Evolutionary conservation across 2,329 filamentous ascomycete species (phyloP).

Genomic region (Xylaria digitata): DNA sequence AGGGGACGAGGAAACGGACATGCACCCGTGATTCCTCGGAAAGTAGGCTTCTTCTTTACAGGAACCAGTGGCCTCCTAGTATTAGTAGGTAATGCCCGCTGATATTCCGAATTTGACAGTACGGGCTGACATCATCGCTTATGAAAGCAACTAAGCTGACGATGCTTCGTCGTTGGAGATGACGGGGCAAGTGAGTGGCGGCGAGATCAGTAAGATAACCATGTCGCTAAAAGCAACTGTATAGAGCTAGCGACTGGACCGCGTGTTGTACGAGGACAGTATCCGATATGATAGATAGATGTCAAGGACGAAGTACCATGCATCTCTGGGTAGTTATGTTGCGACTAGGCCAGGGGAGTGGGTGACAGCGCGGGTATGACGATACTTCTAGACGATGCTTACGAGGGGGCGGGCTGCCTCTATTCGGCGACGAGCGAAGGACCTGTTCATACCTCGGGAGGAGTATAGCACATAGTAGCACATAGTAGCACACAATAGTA

Average conservation of each 20-base stretch:
- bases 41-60: not conserved
- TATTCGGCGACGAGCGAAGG: conserved; percentile 18
- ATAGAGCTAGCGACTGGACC: not conserved
- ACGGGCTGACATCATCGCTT: conserved; percentile 13
- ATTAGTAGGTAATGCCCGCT: not conserved
- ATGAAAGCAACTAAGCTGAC: conserved; percentile 7
- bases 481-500: not conserved
- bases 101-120: not conserved
- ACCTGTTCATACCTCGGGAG: not conserved
- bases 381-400: not conserved
- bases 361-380: conserved; percentile 20
- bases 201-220: not conserved
- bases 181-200: not conserved
- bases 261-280: not conserved
- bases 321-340: conserved; percentile 24
- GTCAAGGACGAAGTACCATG: conserved; percentile 36
- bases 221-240: not conserved
- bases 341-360: conserved; percentile 19
- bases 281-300: conserved; percentile 13
- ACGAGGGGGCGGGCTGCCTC: not conserved
- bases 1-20: not conserved
- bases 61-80: not conserved
- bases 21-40: conserved; percentile 1
- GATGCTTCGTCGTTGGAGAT: not conserved
- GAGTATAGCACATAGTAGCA: not conserved